Percentiles rank a stretch among this genome's conserved stretches.
Conservation (phyloP, 2,329 filamentous ascomycete genomes). For the Diplodia corticola region DNA sequence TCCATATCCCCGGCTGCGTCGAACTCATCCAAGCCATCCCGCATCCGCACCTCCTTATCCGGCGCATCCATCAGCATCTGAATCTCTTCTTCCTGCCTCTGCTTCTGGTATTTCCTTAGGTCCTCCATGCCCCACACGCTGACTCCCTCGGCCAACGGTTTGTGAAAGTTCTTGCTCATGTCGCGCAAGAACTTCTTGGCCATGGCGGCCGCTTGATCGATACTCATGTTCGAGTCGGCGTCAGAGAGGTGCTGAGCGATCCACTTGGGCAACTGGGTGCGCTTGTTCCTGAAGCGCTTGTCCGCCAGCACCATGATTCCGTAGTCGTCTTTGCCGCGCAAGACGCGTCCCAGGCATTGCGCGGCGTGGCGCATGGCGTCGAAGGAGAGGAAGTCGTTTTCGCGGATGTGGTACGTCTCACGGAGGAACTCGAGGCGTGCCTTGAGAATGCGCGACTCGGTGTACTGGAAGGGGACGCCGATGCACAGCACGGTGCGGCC, state of each 20-base stretch:
- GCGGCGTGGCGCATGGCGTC: slow-evolving; percentile 99
- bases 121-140: slow-evolving; percentile 87
- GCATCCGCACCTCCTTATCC: slow-evolving; percentile 32
- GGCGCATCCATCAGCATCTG: slow-evolving; percentile 58
- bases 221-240: slow-evolving; percentile 84
- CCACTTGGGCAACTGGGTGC: slow-evolving; percentile 90
- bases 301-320: slow-evolving; percentile 99
- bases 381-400: slow-evolving; percentile 97
- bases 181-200: slow-evolving; percentile 86
- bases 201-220: slow-evolving; percentile 88
- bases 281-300: slow-evolving; percentile 88
- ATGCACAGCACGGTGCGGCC: slow-evolving; percentile 94
- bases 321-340: slow-evolving; percentile 97
- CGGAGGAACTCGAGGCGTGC: slow-evolving; percentile 93
- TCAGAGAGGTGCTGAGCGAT: slow-evolving; percentile 86
- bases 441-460: slow-evolving; percentile 94
- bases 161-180: slow-evolving; percentile 92
- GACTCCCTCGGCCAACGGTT: slow-evolving; percentile 88
- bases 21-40: slow-evolving; percentile 34
- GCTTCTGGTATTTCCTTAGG: slow-evolving; percentile 74
- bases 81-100: slow-evolving; percentile 68
- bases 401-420: slow-evolving; percentile 93
- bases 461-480: slow-evolving; percentile 97
- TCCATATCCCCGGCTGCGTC: slow-evolving; percentile 39
- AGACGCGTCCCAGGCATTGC: slow-evolving; percentile 90